Evolutionary conservation across 352 stramenopile genomes (phyloP), one percentile per base, ranked within the genome.

Genomic region (Pythium aristosporum): DNA sequence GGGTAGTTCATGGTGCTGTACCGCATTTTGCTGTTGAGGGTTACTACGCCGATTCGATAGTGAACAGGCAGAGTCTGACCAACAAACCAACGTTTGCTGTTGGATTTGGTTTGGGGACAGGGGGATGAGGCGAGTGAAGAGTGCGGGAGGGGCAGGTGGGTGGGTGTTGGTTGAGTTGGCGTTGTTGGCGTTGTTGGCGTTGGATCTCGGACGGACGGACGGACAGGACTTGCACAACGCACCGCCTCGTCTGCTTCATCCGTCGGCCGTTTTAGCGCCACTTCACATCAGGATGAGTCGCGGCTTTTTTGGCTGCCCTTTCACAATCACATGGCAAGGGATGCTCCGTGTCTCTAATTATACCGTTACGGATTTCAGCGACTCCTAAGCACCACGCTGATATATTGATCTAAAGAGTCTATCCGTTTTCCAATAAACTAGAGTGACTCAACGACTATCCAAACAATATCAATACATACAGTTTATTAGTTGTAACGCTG

Each of bases 321-420:
- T 63, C 57, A 63, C 57, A 47, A 63, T 63, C 57, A 63, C 32
- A 49, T 63, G 57, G 16, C 21, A 48, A 20, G 37, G 10, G 41
- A n/a, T 13, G 44, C 37, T 20, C 57, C 57, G 57, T 63, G 57
- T 63, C 56, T 63, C 56, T 32, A 25, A 18, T 30, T 30, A 30
- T 30, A 30, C 25, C 25, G 25, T 30, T 30, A 30, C 25, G 25
- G 25, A 30, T 30, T 30, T 2, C 25, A 5, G 3, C 25, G 25
- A 2, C 25, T 30, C 25, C 3, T 30, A 30, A 30, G 5, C 25
- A 30, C 1, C 1, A 30, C 25, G 3, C 25, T 2, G 25, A 30
- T 30, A 5, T 30, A 30, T 30, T 2, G 25, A 30, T 30, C 25
- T 30, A 30, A 30, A 2, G 25, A 30, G 25, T 30, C 5, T 30